These are phyloP conservation scores for Diaporthe australafricana DNA, from an alignment of 2,329 filamentous ascomycete genomes.

Conservation along the genomic window DNA sequence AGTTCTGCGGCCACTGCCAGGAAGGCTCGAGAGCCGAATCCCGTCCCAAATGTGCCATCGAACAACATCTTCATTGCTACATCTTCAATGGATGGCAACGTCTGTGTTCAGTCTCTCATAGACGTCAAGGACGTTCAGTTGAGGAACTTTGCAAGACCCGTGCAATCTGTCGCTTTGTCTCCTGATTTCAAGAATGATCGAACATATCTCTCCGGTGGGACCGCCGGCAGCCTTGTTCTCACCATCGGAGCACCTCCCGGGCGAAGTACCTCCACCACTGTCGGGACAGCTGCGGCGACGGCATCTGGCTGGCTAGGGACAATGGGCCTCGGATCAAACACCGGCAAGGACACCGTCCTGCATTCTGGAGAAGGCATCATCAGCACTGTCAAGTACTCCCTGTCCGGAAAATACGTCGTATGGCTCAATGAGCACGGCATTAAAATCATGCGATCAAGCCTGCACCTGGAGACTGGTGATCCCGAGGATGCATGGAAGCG, in stretches of 20 bases:
- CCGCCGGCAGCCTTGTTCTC: constrained; percentile 87
- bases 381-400: constrained; percentile 92
- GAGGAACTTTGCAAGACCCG: constrained; percentile 91
- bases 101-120: constrained; percentile 88
- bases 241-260: constrained; percentile 85
- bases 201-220: constrained; percentile 90
- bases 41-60: constrained; percentile 79
- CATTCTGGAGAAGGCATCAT: constrained; percentile 95
- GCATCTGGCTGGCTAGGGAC: constrained; percentile 92
- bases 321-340: constrained; percentile 82
- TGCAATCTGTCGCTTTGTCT: constrained; percentile 93
- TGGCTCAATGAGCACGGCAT: constrained; percentile 98
- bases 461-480: constrained; percentile 81
- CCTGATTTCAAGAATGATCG: constrained; percentile 93
- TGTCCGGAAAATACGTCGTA: constrained; percentile 90
- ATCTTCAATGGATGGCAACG: constrained; percentile 94
- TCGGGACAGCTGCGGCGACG: constrained; percentile 82
- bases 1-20: constrained; percentile 60
- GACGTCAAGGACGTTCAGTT: constrained; percentile 91
- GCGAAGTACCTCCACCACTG: constrained; percentile 88
- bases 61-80: constrained; percentile 95
- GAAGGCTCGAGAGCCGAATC: constrained; percentile 61
- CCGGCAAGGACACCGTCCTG: constrained; percentile 85
- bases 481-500: constrained; percentile 92
- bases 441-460: constrained; percentile 94